Evolutionary conservation across 2,329 filamentous ascomycete genomes (phyloP).

Genomic region (Macrophomina pseudophaseolina): DNA sequence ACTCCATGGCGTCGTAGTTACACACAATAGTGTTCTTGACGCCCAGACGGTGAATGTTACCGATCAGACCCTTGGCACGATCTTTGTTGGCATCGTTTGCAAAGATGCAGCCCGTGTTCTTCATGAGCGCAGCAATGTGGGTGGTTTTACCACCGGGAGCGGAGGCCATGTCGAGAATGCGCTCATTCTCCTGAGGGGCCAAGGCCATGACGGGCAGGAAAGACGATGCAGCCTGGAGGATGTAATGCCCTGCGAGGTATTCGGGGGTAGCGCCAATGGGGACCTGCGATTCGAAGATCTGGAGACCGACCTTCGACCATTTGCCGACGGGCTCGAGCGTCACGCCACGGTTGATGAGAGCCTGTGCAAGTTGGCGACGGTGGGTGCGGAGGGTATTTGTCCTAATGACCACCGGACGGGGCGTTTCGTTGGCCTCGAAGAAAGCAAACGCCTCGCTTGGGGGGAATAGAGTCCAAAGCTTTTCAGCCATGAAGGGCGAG

Average conservation of each 20-base stretch:
- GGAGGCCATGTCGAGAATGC: constrained; percentile 91
- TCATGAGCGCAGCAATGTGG: constrained; percentile 95
- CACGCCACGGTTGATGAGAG: constrained; percentile 94
- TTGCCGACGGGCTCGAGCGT: constrained; percentile 96
- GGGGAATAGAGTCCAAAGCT: constrained; percentile 90
- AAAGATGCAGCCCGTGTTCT: constrained; percentile 93
- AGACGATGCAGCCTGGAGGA: constrained; percentile 93
- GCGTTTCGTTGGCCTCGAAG: constrained; percentile 97
- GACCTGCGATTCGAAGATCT: constrained; percentile 89
- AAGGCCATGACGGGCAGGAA: constrained; percentile 98
- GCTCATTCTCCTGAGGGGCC: constrained; percentile 89
- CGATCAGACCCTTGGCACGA: constrained; percentile 94
- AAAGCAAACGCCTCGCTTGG: constrained; percentile 95
- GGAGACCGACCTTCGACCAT: constrained; percentile 97
- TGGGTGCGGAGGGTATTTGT: constrained; percentile 90
- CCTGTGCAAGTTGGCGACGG: constrained; percentile 81
- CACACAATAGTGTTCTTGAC: constrained; percentile 94
- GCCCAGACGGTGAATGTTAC: constrained; percentile 94
- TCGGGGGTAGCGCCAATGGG: constrained; percentile 94
- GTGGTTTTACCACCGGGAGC: constrained; percentile 97
- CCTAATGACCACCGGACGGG: constrained; percentile 90
- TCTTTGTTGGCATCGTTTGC: constrained; percentile 96
- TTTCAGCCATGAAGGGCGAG: constrained; percentile 91
- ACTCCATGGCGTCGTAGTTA: constrained; percentile 92
- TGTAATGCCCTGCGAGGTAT: constrained; percentile 97